Evolutionary conservation across 2,329 filamentous ascomycete genomes (phyloP).

Genomic region (Pseudogymnoascus sp.): DNA sequence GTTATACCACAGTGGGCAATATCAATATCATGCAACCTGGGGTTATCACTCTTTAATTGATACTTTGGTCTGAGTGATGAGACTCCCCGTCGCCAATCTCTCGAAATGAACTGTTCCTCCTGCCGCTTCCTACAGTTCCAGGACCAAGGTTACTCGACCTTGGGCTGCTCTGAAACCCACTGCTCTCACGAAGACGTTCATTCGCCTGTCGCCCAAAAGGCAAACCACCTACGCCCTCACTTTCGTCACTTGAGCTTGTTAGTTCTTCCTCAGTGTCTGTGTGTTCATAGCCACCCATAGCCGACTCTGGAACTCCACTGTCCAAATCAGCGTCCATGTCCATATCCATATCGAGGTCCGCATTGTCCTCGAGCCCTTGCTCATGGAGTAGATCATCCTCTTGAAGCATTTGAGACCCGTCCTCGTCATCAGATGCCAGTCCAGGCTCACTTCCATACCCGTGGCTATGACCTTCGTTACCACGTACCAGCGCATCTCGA

Average conservation of each 20-base stretch:
- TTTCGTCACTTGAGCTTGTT: constrained; percentile 42
- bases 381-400: constrained; percentile 50
- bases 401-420: constrained; percentile 52
- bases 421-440: constrained; percentile 49
- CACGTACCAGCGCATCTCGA: constrained; percentile 49
- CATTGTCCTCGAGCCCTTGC: constrained; percentile 24
- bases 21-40: background rate
- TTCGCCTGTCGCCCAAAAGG: background rate
- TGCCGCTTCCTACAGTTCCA: background rate
- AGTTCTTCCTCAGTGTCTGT: constrained; percentile 66
- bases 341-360: constrained; percentile 36
- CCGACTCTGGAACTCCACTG: constrained; percentile 60
- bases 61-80: background rate
- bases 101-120: constrained; percentile 3
- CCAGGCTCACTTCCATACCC: constrained; percentile 38
- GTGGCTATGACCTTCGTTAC: constrained; percentile 39
- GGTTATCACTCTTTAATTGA: background rate
- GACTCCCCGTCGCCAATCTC: background rate
- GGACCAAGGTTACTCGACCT: constrained; percentile 1
- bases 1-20: background rate
- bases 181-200: background rate
- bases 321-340: constrained; percentile 65
- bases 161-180: background rate
- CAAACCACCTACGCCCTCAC: constrained; percentile 27
- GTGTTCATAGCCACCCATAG: constrained; percentile 62